Base-by-base conservation (phyloP, 1,284 basidiomycete species). In the Boletellus deceptivus region DNA sequence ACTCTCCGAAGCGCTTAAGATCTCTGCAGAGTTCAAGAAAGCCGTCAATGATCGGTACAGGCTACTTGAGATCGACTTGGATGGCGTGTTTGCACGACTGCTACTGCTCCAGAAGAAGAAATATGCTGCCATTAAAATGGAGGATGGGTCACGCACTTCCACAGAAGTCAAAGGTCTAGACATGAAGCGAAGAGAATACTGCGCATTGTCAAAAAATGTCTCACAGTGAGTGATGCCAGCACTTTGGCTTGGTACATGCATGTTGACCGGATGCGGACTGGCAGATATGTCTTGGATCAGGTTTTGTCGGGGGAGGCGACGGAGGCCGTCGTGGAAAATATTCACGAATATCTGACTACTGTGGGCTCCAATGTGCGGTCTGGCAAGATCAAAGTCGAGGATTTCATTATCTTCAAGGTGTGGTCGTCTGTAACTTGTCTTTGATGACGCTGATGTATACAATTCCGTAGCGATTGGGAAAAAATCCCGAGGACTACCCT, bases 141-240 rank as follows among this genome's bases (percentile, higher is more conserved):
- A 92, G 61, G 89, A 93, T 58, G 82, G 80, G 14, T 79, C 79
- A 1, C 78, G 82, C 50, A 89, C 87, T 8, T 83, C 81, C 7
- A 89, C 83, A 1, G 97, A 99, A 68, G 79, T 99, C 70, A 99
- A 99, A 69, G 97, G 97, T 72, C 75, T 99, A 31, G 97, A 99
- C 71, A 98, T 99, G 97, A 99, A 98, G 72, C 84, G 97, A 44
- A 78, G 97, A 75, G 97, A 99, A 69, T 99, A 93, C 71, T 97
- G 89, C 59, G 80, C 82, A 4, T 71, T 99, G 41, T 96, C 93
- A 2, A 99, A 99, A 74, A 86, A 84, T 48, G 87, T 94, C 16
- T 98, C 94, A 1, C 86, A 89, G 91, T 96, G 60, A 58, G 91
- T 78, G 25, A 18, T 27, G 10, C 38, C 2, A 41, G 11, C n/a